These are phyloP conservation scores for Halocafeteria seosinensis DNA, from an alignment of 108 stramenopile species.

Conservation along the genomic window DNA sequence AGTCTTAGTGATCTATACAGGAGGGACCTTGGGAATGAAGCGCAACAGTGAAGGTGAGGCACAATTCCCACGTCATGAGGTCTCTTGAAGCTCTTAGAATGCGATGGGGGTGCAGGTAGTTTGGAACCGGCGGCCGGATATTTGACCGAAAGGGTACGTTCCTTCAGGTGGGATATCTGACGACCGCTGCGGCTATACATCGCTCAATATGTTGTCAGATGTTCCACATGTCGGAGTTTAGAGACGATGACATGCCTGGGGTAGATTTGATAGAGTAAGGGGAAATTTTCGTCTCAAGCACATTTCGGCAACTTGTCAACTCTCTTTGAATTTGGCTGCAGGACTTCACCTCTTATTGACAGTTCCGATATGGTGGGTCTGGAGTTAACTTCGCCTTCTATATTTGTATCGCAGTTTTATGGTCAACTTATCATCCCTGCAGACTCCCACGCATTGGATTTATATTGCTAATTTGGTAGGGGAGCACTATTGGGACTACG, in stretches of 20 bases:
- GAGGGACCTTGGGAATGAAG: slow-evolving; percentile 45
- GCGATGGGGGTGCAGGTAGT: slow-evolving; percentile 1
- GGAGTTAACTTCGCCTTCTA: background rate
- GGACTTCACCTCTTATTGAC: background rate
- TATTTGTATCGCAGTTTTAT: background rate
- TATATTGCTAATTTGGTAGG: slow-evolving; percentile 51
- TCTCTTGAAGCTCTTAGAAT: background rate
- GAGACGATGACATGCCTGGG: slow-evolving; percentile 16
- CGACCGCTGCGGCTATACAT: too few species aligned
- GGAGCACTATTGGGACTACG: slow-evolving; percentile 59
- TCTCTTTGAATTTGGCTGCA: too few species aligned
- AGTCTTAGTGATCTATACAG: slow-evolving; percentile 24
- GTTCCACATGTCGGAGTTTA: slow-evolving; percentile 29
- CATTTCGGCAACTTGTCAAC: too few species aligned
- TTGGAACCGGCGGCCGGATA: slow-evolving; percentile 33
- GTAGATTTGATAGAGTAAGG: slow-evolving; percentile 22
- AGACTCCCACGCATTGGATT: slow-evolving; percentile 76
- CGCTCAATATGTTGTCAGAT: too few species aligned
- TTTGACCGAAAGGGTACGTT: slow-evolving; percentile 17
- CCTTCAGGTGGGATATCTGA: too few species aligned
- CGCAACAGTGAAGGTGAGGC: slow-evolving; percentile 4
- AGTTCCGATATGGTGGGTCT: background rate
- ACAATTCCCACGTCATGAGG: background rate
- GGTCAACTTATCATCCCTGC: slow-evolving; percentile 47
- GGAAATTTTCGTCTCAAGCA: too few species aligned